Evolutionary conservation across 352 stramenopile species (phyloP).

Genomic region (Peronospora tabacina): DNA sequence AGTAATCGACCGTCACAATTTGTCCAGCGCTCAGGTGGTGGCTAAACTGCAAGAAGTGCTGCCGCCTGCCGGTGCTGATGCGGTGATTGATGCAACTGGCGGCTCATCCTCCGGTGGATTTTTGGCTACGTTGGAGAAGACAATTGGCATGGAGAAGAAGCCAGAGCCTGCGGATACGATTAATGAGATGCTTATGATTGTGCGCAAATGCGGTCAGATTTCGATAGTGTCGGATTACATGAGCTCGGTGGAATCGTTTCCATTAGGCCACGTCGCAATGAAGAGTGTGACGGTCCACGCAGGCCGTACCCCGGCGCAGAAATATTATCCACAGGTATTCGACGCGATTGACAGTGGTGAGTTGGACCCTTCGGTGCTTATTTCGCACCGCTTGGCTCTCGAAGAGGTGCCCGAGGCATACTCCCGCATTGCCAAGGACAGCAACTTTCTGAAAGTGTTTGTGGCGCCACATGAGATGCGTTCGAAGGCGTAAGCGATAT

Average conservation of each 20-base stretch:
- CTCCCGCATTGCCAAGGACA: constrained; percentile 41
- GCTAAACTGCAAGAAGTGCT: constrained; percentile 45
- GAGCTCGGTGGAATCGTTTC: constrained; percentile 35
- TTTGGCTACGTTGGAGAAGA: constrained; percentile 39
- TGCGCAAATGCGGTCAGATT: constrained; percentile 52
- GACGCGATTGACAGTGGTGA: constrained; percentile 46
- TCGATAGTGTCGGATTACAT: constrained; percentile 50
- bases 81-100: constrained; percentile 48
- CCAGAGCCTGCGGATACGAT: constrained; percentile 45
- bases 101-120: constrained; percentile 29
- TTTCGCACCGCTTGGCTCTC: constrained; percentile 47
- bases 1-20: constrained; percentile 44
- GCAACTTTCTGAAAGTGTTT: constrained; percentile 54
- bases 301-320: constrained; percentile 42
- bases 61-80: constrained; percentile 42
- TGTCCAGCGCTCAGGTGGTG: constrained; percentile 42
- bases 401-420: constrained; percentile 53
- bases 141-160: constrained; percentile 39
- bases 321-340: constrained; percentile 51
- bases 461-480: constrained; percentile 39
- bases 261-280: constrained; percentile 52
- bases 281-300: constrained; percentile 51
- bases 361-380: constrained; percentile 44
- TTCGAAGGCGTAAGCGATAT: constrained; percentile 22
- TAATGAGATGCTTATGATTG: constrained; percentile 49